Evolutionary conservation across 2,329 filamentous ascomycete genomes (phyloP), one percentile per base, ranked within the genome.

Genomic region (Cadophora luteo-olivacea): DNA sequence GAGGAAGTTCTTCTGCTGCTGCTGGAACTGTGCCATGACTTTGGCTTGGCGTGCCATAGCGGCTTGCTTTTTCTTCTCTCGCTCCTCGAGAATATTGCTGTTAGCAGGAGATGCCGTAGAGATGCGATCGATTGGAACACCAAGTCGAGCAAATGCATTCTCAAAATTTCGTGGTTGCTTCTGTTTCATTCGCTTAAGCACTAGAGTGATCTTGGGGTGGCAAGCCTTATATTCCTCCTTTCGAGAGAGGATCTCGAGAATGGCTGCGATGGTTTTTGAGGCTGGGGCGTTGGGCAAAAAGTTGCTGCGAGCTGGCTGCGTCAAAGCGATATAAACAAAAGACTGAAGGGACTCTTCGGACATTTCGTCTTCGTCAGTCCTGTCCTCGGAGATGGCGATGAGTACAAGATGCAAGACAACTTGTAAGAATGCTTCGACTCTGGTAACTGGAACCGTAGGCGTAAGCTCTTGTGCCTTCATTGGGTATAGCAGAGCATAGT

Each of bases 21-120:
- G 92, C 78, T 98, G 96, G 81, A 99, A 97, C 77, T 97, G 94
- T 1, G 94, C 96, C 94, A 99, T 97, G 38, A 99, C 93, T 76
- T 89, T 92, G 1, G 94, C 94, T 80, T 98, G 94, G 25, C 96
- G 89, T 74, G 94, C 95, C 51, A 94, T 82, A 0, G 96, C 96
- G 64, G 95, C 92, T 80, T 92, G 92, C 84, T 97, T 99, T 83
- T 95, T 97, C 69, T 89, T 84, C 79, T 95, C 92, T 19, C 88
- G 87, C 76, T 95, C 92, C 48, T 85, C 88, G 6, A 81, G 75
- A 4, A 86, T 84, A 67, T 83, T 81, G 41, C 84, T 82, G 70
- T 87, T 84, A 16, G 92, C 92, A n/a, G 94, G 93, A 0, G 93
- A 96, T 4, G 90, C 89, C 4, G 92, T 94, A 72, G 92, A 92